Conservation (phyloP, 345 rosid species). For the Acer negundo region DNA sequence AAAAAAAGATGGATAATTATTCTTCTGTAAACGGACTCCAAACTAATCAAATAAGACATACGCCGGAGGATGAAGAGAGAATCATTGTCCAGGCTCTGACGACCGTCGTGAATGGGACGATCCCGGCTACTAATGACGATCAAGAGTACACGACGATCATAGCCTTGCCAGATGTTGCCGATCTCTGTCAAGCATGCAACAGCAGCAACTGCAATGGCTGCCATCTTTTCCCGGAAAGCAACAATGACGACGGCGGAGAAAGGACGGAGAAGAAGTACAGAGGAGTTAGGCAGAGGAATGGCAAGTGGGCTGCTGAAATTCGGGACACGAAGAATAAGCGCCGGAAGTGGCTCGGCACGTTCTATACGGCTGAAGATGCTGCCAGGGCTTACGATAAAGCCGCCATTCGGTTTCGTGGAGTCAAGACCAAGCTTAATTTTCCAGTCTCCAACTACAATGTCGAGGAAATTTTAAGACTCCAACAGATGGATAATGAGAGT, state of each 20-base stretch:
- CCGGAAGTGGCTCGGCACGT: conserved; percentile 43
- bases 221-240: not conserved
- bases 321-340: conserved; percentile 23
- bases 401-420: conserved; percentile 32
- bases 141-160: not conserved
- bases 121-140: not conserved
- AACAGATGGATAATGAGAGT: too few species aligned
- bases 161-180: not conserved
- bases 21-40: too few species aligned
- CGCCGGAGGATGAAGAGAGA: not conserved
- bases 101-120: too few species aligned
- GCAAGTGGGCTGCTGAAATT: conserved; percentile 45
- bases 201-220: not conserved
- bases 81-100: not conserved
- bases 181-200: not conserved
- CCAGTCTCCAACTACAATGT: conserved; percentile 25
- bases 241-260: not conserved
- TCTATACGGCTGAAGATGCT: conserved; percentile 35
- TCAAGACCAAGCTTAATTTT: conserved; percentile 35
- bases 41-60: too few species aligned
- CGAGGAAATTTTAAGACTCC: not conserved
- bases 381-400: conserved; percentile 40
- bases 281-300: conserved; percentile 41
- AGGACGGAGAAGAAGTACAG: conserved; percentile 21
- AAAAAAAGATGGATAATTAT: too few species aligned